Percentiles rank a stretch among this genome's conserved stretches.
phyloP scores from a whole-genome alignment of 805 yeast genomes.

The Jamesozyma spencerorum region DNA sequence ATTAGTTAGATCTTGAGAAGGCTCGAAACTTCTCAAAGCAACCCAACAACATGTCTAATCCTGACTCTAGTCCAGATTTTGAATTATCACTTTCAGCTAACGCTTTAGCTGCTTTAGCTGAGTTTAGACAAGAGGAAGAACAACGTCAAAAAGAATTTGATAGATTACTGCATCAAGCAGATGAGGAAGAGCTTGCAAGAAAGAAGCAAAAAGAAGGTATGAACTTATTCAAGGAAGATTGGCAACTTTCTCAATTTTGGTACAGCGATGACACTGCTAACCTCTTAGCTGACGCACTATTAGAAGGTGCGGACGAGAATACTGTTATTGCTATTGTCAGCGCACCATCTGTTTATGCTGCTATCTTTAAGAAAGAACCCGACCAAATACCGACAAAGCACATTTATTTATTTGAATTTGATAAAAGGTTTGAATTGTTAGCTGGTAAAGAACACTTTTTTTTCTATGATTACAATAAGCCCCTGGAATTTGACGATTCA shows the following conservation, averaged over 20 bases:
- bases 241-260: slow-evolving; percentile 95
- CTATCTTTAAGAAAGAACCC: slow-evolving; percentile 47
- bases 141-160: slow-evolving; percentile 48
- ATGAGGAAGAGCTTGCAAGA: slow-evolving; percentile 40
- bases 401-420: slow-evolving; percentile 71
- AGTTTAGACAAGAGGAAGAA: slow-evolving; percentile 58
- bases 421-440: slow-evolving; percentile 62
- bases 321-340: slow-evolving; percentile 70
- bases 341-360: slow-evolving; percentile 91
- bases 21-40: no score
- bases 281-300: slow-evolving; percentile 54
- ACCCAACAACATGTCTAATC: no score
- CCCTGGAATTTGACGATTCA: slow-evolving; percentile 54
- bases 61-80: slow-evolving; percentile 20
- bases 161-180: slow-evolving; percentile 38
- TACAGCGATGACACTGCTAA: slow-evolving; percentile 68
- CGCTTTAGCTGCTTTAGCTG: slow-evolving; percentile 47
- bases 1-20: no score
- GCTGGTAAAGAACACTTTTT: slow-evolving; percentile 61
- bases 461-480: slow-evolving; percentile 67
- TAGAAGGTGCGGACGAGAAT: slow-evolving; percentile 65
- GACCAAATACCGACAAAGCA: slow-evolving; percentile 52
- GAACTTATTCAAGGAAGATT: slow-evolving; percentile 76
- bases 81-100: slow-evolving; percentile 35
- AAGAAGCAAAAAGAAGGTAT: slow-evolving; percentile 40